Conservation (phyloP, 2,329 filamentous ascomycete genomes). For the Penicillium sp. region DNA sequence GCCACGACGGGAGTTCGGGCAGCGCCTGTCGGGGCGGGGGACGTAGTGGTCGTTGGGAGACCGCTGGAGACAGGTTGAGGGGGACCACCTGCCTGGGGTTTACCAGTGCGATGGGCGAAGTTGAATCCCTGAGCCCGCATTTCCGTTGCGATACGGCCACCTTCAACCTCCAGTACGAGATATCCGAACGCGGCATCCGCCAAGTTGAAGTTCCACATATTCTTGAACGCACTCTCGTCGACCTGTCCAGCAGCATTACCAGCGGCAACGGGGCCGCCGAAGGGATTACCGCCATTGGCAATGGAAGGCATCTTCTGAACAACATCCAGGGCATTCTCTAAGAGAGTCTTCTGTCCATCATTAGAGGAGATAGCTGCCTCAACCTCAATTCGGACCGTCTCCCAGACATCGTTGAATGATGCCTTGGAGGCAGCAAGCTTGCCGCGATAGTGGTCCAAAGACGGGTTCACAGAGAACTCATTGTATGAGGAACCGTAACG, state of each 20-base stretch:
- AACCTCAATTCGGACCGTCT: slow-evolving; percentile 94
- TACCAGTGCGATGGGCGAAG: slow-evolving; percentile 90
- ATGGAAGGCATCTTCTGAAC: slow-evolving; percentile 98
- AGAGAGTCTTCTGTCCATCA: slow-evolving; percentile 85
- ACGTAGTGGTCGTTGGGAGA: slow-evolving; percentile 31
- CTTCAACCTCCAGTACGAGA: slow-evolving; percentile 90
- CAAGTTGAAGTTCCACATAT: slow-evolving; percentile 99
- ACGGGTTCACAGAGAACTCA: slow-evolving; percentile 98
- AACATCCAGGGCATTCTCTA: slow-evolving; percentile 86
- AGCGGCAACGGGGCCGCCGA: slow-evolving; percentile 78
- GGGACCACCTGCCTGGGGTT: slow-evolving; percentile 55
- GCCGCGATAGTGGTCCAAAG: slow-evolving; percentile 94
- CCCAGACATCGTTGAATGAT: slow-evolving; percentile 99
- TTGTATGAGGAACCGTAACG: slow-evolving; percentile 99
- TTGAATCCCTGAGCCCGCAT: slow-evolving; percentile 99
- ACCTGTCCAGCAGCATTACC: slow-evolving; percentile 75
- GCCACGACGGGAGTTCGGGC: slow-evolving; percentile 35
- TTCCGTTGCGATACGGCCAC: slow-evolving; percentile 93
- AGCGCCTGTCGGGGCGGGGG: slow-evolving; percentile 39
- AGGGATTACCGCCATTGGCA: slow-evolving; percentile 93
- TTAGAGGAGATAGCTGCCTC: slow-evolving; percentile 92
- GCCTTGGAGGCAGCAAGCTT: slow-evolving; percentile 97
- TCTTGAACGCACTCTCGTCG: slow-evolving; percentile 98
- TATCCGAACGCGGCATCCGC: slow-evolving; percentile 97
- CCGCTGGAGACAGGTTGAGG: slow-evolving; percentile 26